Base-by-base conservation (phyloP, 257 asterid species). In the Cinchona pubescens region DNA sequence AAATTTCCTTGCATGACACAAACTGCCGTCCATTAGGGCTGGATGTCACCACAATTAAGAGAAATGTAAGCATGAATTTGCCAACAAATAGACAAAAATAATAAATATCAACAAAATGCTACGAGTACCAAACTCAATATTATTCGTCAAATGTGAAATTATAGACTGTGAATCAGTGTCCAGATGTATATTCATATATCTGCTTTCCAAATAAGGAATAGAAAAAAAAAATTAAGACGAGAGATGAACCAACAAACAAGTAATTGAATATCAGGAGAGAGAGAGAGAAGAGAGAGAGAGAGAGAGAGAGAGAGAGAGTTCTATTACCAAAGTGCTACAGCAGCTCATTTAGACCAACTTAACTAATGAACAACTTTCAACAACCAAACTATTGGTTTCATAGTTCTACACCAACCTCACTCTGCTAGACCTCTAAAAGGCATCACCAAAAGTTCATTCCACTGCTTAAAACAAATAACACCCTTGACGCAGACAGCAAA, bases 11-110 rank as follows among this genome's bases (percentile, higher is more conserved):
- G 89, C 97, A 93, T 37, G 94, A 78, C 64, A 79, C 87, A 75
- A 91, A 93, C 76, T 91, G 89, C 78, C 80, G 89, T 85, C 97
- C 98, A 76, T 82, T 85, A 66, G 98, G 97, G 93, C 98, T 93
- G 90, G 56, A 83, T 34, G 80, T 72, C 62, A 75, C 72, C 66
- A n/a, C n/a, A 82, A 82, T 71, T 34, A 55, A 73, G 65, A 16
- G 42, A 74, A 46, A 48, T 29, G 25, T 53, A 40, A 78, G 78
- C 59, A 48, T 72, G 61, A 71, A 65, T 21, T 29, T 51, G 37
- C 63, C 63, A 65, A 35, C 13, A 35, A 19, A 37, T 37, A 65
- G 23, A n/a, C 19, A 9, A 14, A 55, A 4, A 56, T 55, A 19
- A 32, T 67, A 16, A 34, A 32, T n/a, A 70, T 25, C 48, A 23